These are phyloP conservation scores for Saccharomycopsis oosterbeekiorum DNA, from an alignment of 805 yeast species.

Conservation along the genomic window DNA sequence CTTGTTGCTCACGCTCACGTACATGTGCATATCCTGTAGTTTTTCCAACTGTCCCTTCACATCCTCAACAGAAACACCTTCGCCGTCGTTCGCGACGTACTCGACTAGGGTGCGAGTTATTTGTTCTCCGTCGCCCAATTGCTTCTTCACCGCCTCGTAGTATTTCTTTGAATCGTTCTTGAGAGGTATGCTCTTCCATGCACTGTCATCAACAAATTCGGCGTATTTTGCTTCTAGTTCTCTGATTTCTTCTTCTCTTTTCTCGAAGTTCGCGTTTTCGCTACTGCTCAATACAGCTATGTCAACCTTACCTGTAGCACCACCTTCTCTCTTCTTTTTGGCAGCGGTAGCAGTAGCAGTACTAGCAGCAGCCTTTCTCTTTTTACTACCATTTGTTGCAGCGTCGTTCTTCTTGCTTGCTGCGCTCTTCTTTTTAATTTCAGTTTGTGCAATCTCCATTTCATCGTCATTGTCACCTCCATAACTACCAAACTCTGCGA, in stretches of 20 bases:
- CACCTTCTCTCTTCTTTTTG: conserved; percentile 16
- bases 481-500: conserved; percentile 32
- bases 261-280: background rate
- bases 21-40: background rate
- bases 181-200: background rate
- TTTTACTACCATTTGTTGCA: conserved; percentile 15
- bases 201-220: background rate
- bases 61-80: background rate
- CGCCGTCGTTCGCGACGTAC: background rate
- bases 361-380: conserved; percentile 15
- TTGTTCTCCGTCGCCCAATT: background rate
- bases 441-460: conserved; percentile 19
- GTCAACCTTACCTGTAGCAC: conserved; percentile 19
- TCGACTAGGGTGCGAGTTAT: background rate
- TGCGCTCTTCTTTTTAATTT: background rate
- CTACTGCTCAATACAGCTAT: conserved; percentile 14
- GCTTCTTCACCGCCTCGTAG: background rate
- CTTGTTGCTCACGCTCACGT: background rate
- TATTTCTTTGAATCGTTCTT: background rate
- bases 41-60: background rate
- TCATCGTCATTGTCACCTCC: conserved; percentile 30
- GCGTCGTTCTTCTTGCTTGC: conserved; percentile 2
- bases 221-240: conserved; percentile 3
- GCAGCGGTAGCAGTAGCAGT: conserved; percentile 13
- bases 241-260: conserved; percentile 8